Conservation (phyloP, 106 monocot species). For the Amphibolis antarctica region DNA sequence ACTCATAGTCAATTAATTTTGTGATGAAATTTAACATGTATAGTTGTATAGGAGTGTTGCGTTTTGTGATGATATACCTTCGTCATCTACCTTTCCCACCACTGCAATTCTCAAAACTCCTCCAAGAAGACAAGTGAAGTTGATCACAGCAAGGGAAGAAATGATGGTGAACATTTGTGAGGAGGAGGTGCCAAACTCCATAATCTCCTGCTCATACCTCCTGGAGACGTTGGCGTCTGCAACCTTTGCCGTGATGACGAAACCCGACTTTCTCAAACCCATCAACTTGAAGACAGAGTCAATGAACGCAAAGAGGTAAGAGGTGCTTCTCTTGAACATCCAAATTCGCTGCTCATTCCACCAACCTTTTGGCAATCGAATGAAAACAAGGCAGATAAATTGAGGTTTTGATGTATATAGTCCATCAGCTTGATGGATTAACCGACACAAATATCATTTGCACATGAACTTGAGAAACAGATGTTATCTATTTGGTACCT, state of each 20-base stretch:
- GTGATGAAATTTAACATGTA: no score
- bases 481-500: no score
- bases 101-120: constrained; percentile 22
- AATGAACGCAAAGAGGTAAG: constrained; percentile 45
- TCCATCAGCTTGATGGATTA: background rate
- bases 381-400: no score
- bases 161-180: constrained; percentile 32
- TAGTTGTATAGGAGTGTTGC: no score
- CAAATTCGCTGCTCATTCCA: constrained; percentile 70
- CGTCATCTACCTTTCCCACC: background rate
- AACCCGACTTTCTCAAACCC: constrained; percentile 26
- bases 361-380: constrained; percentile 23
- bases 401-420: background rate
- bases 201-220: constrained; percentile 30
- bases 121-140: constrained; percentile 22
- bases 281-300: constrained; percentile 35
- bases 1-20: no score
- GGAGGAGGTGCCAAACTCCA: constrained; percentile 30
- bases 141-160: constrained; percentile 32
- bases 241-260: constrained; percentile 36
- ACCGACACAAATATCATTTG: no score
- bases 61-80: no score
- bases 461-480: no score
- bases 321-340: constrained; percentile 43
- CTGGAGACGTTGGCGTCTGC: constrained; percentile 19